phyloP scores from a whole-genome alignment of 352 stramenopile genomes.

The Elongisporangium prolatum region DNA sequence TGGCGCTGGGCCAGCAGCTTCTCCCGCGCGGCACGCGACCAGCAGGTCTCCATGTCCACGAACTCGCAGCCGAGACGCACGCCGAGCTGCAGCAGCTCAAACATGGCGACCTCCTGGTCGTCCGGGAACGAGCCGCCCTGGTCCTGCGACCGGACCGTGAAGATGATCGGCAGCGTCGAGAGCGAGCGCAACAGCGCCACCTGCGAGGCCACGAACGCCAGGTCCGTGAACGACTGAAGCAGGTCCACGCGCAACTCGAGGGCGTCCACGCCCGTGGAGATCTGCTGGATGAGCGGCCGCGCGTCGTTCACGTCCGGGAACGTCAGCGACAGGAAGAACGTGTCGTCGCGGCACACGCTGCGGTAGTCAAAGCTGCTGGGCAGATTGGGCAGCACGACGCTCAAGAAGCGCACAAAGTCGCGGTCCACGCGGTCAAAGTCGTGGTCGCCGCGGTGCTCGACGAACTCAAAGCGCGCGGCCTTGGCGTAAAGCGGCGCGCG shows the following conservation, averaged over 20 bases:
- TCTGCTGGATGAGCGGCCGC: slow-evolving; percentile 36
- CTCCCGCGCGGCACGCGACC: slow-evolving; percentile 63
- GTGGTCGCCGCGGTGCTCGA: slow-evolving; percentile 46
- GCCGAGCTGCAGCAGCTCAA: slow-evolving; percentile 86
- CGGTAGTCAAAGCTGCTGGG: slow-evolving; percentile 45
- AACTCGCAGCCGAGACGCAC: slow-evolving; percentile 93
- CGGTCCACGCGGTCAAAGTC: slow-evolving; percentile 54
- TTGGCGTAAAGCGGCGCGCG: slow-evolving; percentile 52
- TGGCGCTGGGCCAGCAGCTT: slow-evolving; percentile 36
- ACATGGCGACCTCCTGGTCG: slow-evolving; percentile 80
- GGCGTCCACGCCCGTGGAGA: slow-evolving; percentile 88
- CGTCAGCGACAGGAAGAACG: slow-evolving; percentile 80
- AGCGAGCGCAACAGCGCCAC: slow-evolving; percentile 78
- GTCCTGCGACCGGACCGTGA: slow-evolving; percentile 92
- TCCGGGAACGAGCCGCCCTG: slow-evolving; percentile 95
- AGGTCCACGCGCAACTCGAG: slow-evolving; percentile 96
- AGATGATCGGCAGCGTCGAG: slow-evolving; percentile 93
- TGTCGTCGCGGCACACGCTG: slow-evolving; percentile 39
- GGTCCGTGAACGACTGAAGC: slow-evolving; percentile 52
- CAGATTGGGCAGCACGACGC: slow-evolving; percentile 44
- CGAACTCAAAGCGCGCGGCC: slow-evolving; percentile 54
- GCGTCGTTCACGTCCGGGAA: slow-evolving; percentile 56
- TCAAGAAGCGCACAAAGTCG: slow-evolving; percentile 72
- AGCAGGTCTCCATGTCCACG: slow-evolving; percentile 94
- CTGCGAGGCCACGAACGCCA: slow-evolving; percentile 62